Evolutionary conservation across 2,329 filamentous ascomycete genomes (phyloP).

Genomic region (Aspergillus sclerotialis): DNA sequence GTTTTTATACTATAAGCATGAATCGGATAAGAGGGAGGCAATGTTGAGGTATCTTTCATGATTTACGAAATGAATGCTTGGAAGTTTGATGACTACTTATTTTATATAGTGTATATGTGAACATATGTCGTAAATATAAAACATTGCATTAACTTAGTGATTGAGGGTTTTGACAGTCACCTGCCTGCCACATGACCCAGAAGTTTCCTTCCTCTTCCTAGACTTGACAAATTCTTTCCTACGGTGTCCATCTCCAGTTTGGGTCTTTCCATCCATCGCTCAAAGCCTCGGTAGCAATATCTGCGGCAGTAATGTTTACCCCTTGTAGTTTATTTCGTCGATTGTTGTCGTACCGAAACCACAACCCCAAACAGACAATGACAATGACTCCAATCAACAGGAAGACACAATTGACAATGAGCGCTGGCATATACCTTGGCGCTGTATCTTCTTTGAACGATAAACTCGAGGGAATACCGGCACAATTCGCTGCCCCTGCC

Average conservation of each 20-base stretch:
- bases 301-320: slow-evolving; percentile 4
- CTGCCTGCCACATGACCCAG: no score
- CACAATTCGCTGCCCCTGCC: slow-evolving; percentile 9
- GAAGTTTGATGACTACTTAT: no score
- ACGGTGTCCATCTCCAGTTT: slow-evolving; percentile 8
- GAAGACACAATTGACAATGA: slow-evolving; percentile 7
- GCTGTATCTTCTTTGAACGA: slow-evolving; percentile 7
- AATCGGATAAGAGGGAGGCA: no score
- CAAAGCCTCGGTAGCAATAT: slow-evolving; percentile 6
- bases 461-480: slow-evolving; percentile 8
- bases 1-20: no score
- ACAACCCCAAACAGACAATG: slow-evolving; percentile 5
- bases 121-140: no score
- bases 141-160: no score
- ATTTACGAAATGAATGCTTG: no score
- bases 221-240: slow-evolving; percentile 3
- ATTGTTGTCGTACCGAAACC: slow-evolving; percentile 7
- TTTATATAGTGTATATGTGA: no score
- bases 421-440: slow-evolving; percentile 5
- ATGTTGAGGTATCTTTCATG: no score
- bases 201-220: neutral
- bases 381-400: slow-evolving; percentile 4
- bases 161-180: no score
- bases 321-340: slow-evolving; percentile 5
- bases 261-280: slow-evolving; percentile 7